These are phyloP conservation scores for Colletotrichum melonis DNA, from an alignment of 2,329 filamentous ascomycete species.

Conservation along the genomic window DNA sequence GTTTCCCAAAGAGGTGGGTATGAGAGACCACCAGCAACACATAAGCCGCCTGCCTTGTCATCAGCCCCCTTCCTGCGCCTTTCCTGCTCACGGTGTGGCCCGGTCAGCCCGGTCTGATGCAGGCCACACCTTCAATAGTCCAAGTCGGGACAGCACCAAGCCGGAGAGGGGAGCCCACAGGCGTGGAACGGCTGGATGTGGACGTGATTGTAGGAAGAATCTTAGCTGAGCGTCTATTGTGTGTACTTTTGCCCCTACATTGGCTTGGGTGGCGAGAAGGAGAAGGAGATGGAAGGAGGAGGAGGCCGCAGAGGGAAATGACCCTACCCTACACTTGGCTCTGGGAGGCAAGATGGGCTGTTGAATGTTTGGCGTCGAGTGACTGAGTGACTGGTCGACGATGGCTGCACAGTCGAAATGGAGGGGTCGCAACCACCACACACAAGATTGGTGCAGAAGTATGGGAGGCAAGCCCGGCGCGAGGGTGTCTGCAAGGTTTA, in stretches of 20 bases:
- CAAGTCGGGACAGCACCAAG: background rate
- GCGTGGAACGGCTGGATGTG: background rate
- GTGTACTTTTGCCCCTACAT: background rate
- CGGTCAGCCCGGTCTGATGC: constrained; percentile 24
- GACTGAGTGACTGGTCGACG: constrained; percentile 19
- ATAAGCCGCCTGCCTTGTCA: background rate
- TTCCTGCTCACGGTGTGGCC: constrained; percentile 6
- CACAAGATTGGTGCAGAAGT: background rate
- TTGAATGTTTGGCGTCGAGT: constrained; percentile 15
- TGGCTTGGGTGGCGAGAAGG: constrained; percentile 6
- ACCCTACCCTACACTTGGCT: background rate
- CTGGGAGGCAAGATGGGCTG: background rate
- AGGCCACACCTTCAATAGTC: constrained; percentile 4
- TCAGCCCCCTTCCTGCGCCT: constrained; percentile 15
- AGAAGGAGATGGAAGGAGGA: background rate
- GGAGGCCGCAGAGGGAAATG: background rate
- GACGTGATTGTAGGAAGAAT: background rate
- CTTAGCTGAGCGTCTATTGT: constrained; percentile 4
- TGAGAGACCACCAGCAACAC: background rate
- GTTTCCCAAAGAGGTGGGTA: background rate
- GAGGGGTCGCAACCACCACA: constrained; percentile 6
- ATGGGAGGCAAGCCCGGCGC: constrained; percentile 5
- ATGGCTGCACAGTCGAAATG: background rate
- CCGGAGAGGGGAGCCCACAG: background rate
- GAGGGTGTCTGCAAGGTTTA: constrained; percentile 4